Evolutionary conservation across 495 filamentous ascomycete genomes (phyloP).

Genomic region (Staphylotrichum longicolle): DNA sequence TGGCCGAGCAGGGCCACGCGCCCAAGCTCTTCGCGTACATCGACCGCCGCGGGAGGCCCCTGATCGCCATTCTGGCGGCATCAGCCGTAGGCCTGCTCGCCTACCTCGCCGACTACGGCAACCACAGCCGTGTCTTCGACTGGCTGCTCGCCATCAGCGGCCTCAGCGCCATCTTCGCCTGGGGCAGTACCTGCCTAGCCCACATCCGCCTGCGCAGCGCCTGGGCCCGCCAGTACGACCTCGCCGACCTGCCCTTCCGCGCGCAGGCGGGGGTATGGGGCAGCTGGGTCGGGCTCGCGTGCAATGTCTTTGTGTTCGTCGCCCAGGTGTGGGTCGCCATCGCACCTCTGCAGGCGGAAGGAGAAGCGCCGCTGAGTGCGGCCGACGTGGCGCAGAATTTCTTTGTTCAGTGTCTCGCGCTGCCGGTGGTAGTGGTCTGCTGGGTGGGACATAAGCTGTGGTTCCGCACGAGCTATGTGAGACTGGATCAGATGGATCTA

Average conservation of each 20-base stretch:
- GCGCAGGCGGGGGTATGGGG: conserved; percentile 79
- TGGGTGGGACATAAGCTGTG: conserved; percentile 78
- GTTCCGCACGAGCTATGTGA: conserved; percentile 66
- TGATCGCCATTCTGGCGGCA: conserved; percentile 67
- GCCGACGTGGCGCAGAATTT: conserved; percentile 50
- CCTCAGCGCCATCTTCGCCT: conserved; percentile 88
- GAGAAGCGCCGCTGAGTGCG: conserved; percentile 34
- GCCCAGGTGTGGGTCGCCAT: conserved; percentile 93
- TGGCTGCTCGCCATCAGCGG: conserved; percentile 93
- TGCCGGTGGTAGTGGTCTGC: conserved; percentile 73
- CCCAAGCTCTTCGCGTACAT: conserved; percentile 76
- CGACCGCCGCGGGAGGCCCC: conserved; percentile 77
- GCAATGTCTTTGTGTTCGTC: conserved; percentile 75
- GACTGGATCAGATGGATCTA: conserved; percentile 75
- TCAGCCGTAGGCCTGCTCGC: conserved; percentile 71
- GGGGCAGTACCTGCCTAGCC: conserved; percentile 81
- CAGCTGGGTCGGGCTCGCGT: conserved; percentile 77
- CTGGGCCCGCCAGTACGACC: conserved; percentile 69
- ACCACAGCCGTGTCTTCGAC: conserved; percentile 63
- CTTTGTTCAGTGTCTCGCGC: conserved; percentile 76
- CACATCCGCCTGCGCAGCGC: conserved; percentile 89
- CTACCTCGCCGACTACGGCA: conserved; percentile 67
- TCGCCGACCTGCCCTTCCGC: conserved; percentile 78
- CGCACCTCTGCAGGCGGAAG: conserved; percentile 55
- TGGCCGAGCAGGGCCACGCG: conserved; percentile 83